These are phyloP conservation scores for Umbelopsis vinacea DNA, from an alignment of 192 early-diverging fungal species.

Conservation along the genomic window DNA sequence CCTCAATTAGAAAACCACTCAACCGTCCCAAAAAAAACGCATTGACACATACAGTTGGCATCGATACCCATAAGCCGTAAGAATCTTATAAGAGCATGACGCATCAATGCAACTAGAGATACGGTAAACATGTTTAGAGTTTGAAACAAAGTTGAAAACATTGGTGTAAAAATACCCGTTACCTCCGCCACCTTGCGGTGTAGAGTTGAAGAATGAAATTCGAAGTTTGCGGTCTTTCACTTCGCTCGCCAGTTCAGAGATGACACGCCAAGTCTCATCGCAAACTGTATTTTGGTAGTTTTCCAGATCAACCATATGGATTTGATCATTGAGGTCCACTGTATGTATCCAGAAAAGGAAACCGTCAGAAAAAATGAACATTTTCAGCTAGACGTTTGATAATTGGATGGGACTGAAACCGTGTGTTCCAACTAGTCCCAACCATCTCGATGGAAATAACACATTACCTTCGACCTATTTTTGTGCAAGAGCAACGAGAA, in stretches of 20 bases:
- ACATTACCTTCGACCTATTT: conserved; percentile 43
- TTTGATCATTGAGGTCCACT: conserved; percentile 77
- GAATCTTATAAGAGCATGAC: conserved; percentile 78
- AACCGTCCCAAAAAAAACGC: too few relatives aligned
- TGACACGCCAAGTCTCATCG: conserved; percentile 68
- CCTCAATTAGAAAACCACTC: too few relatives aligned
- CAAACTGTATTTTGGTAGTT: conserved; percentile 71
- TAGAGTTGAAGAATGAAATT: conserved; percentile 80
- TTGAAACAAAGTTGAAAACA: background rate
- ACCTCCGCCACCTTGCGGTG: conserved; percentile 85
- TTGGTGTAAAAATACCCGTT: conserved; percentile 34
- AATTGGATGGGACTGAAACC: background rate
- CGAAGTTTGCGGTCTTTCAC: conserved; percentile 61
- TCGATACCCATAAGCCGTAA: conserved; percentile 68
- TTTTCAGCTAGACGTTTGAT: background rate
- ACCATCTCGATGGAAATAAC: background rate
- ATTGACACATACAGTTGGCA: conserved; percentile 56
- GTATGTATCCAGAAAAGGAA: conserved; percentile 14
- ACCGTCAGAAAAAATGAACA: background rate
- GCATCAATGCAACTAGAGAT: conserved; percentile 80
- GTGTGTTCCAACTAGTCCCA: too few relatives aligned
- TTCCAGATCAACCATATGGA: conserved; percentile 64
- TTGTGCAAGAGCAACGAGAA: background rate
- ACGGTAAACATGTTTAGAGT: background rate
- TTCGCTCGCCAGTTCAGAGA: conserved; percentile 57